Evolutionary conservation across 2,329 filamentous ascomycete genomes (phyloP).

Genomic region (Ilyonectria robusta): DNA sequence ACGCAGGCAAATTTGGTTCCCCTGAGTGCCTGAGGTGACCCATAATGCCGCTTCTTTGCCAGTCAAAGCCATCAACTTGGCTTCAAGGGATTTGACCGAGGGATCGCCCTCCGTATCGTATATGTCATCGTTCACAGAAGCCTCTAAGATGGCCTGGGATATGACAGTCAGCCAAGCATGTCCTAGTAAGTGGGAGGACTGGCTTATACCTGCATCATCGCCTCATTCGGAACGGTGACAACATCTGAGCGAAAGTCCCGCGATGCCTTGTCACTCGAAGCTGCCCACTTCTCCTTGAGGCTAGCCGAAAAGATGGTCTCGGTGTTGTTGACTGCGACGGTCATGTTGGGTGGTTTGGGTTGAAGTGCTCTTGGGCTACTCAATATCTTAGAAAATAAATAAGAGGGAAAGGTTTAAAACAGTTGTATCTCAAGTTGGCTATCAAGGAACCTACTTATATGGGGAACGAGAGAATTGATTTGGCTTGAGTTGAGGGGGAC

Average conservation of each 20-base stretch:
- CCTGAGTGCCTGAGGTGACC: constrained; percentile 47
- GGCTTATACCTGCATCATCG: constrained; percentile 43
- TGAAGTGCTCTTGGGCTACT: neutral
- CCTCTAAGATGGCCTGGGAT: constrained; percentile 43
- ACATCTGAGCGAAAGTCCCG: constrained; percentile 49
- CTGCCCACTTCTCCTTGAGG: constrained; percentile 23
- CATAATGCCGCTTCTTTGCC: constrained; percentile 48
- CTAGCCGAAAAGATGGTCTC: constrained; percentile 15
- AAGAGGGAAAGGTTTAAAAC: neutral
- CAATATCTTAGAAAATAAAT: neutral
- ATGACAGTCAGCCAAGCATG: neutral
- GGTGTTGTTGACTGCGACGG: constrained; percentile 4
- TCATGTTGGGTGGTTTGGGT: neutral
- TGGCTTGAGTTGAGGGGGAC: neutral
- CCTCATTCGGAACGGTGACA: constrained; percentile 44
- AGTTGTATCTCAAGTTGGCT: neutral
- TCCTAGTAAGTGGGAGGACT: neutral
- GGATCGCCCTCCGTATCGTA: constrained; percentile 47
- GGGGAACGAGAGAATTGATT: neutral
- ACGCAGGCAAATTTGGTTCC: constrained; percentile 48
- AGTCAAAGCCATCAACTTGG: constrained; percentile 40
- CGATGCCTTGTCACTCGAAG: constrained; percentile 36
- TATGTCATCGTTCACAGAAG: constrained; percentile 48
- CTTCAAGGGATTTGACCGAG: constrained; percentile 44
- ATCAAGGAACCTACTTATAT: neutral